Conservation (phyloP, 192 early-diverging fungal genomes). For the Phycomyces nitens region DNA sequence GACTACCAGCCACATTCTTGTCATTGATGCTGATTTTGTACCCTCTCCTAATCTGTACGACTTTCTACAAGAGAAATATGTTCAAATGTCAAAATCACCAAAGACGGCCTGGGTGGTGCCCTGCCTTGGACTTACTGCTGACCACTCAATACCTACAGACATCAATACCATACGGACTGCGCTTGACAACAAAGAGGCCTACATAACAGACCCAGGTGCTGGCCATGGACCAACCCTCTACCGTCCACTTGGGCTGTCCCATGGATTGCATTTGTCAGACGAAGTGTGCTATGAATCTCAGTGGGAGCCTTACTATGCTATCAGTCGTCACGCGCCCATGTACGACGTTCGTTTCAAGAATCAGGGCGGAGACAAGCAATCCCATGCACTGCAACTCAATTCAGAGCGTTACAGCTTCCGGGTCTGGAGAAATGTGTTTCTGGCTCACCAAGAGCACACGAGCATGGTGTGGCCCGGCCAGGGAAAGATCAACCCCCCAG, state of each 20-base stretch:
- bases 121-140: slow-evolving; percentile 40
- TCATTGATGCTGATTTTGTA: slow-evolving; percentile 55
- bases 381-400: slow-evolving; percentile 48
- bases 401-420: slow-evolving; percentile 43
- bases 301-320: slow-evolving; percentile 57
- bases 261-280: slow-evolving; percentile 23
- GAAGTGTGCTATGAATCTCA: slow-evolving; percentile 58
- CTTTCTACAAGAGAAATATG: background rate
- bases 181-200: slow-evolving; percentile 38
- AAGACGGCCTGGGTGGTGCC: slow-evolving; percentile 44
- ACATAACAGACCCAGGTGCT: slow-evolving; percentile 48
- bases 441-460: slow-evolving; percentile 49
- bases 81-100: background rate
- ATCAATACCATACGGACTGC: slow-evolving; percentile 39
- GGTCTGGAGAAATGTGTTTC: slow-evolving; percentile 43
- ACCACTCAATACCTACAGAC: slow-evolving; percentile 26
- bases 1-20: slow-evolving; percentile 42
- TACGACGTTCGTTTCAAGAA: slow-evolving; percentile 55
- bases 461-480: slow-evolving; percentile 46
- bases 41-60: slow-evolving; percentile 39
- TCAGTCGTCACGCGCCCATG: slow-evolving; percentile 35
- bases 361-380: slow-evolving; percentile 56
- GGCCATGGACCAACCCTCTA: slow-evolving; percentile 52
- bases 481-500: slow-evolving; percentile 39
- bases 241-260: slow-evolving; percentile 28